Percentiles rank a stretch among this genome's conserved stretches.
Conservation (phyloP, 1,284 basidiomycete genomes). For the Pseudozyma sp. region DNA sequence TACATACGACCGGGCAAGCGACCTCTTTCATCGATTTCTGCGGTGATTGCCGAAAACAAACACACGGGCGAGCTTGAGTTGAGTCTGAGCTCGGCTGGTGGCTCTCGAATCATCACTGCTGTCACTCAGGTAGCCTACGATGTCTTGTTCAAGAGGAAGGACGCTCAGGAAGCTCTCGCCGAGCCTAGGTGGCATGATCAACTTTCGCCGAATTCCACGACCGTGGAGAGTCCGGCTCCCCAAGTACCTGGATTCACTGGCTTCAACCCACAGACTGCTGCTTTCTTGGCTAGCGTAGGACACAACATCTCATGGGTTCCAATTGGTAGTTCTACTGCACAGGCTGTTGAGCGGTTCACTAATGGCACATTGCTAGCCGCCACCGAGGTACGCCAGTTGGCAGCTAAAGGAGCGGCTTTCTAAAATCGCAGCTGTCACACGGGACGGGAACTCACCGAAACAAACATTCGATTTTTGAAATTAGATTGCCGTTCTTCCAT, state of each 20-base stretch:
- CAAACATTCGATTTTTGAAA: too few species aligned
- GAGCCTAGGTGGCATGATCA: constrained; percentile 71
- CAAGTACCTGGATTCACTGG: constrained; percentile 61
- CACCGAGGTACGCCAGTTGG: constrained; percentile 58
- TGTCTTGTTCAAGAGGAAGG: constrained; percentile 52
- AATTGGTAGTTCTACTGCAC: constrained; percentile 58
- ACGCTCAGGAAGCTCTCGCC: constrained; percentile 57
- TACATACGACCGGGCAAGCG: constrained; percentile 70
- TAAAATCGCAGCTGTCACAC: too few species aligned
- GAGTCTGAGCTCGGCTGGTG: constrained; percentile 70
- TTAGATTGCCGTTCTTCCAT: too few species aligned
- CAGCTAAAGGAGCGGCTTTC: constrained; percentile 58
- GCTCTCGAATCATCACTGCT: constrained; percentile 70
- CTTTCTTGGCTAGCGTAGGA: constrained; percentile 60
- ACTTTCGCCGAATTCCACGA: constrained; percentile 65
- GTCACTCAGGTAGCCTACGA: constrained; percentile 68
- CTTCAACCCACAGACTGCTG: constrained; percentile 69
- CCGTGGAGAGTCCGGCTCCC: constrained; percentile 65
- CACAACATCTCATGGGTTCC: constrained; percentile 66
- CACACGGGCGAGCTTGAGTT: constrained; percentile 68
- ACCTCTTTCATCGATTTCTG: constrained; percentile 69
- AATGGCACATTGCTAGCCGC: constrained; percentile 51
- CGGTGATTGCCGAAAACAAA: constrained; percentile 68
- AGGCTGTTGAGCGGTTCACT: constrained; percentile 50
- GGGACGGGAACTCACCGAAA: too few species aligned